Evolutionary conservation across 345 rosid genomes (phyloP).

Genomic region (Rhodamnia argentea): DNA sequence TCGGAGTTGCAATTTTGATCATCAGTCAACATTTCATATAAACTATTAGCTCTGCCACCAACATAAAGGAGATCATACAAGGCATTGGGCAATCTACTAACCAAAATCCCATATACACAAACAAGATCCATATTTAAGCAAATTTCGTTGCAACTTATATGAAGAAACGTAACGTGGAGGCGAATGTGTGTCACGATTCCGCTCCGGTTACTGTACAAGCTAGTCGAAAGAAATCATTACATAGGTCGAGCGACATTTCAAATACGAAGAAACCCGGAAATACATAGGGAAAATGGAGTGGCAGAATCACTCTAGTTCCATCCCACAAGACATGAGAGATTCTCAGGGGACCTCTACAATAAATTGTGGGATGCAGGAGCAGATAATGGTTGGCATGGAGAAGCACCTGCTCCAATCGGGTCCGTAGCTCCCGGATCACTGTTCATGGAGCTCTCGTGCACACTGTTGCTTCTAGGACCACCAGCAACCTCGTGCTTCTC

Average conservation of each 20-base stretch:
- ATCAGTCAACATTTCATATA: too few relatives aligned
- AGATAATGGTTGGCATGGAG: neutral
- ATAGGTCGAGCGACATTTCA: neutral
- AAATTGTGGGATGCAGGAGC: neutral
- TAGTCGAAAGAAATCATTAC: neutral
- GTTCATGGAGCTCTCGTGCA: neutral
- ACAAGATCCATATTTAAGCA: neutral
- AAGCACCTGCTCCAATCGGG: neutral
- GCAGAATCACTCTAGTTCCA: neutral
- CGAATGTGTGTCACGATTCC: neutral
- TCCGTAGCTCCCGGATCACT: neutral
- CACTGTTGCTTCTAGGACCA: neutral
- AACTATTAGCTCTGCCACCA: too few relatives aligned
- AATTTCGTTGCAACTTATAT: neutral
- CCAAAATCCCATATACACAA: neutral
- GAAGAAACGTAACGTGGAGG: neutral
- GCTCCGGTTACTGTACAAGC: neutral
- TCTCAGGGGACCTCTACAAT: neutral
- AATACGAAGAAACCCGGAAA: neutral
- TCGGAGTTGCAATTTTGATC: too few relatives aligned
- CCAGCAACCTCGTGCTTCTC: slow-evolving; percentile 1
- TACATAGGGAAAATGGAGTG: neutral
- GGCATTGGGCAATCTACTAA: neutral
- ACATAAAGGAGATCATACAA: neutral
- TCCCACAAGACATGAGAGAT: neutral